Evolutionary conservation across 106 monocot genomes (phyloP).

Genomic region (Acorus calamus): DNA sequence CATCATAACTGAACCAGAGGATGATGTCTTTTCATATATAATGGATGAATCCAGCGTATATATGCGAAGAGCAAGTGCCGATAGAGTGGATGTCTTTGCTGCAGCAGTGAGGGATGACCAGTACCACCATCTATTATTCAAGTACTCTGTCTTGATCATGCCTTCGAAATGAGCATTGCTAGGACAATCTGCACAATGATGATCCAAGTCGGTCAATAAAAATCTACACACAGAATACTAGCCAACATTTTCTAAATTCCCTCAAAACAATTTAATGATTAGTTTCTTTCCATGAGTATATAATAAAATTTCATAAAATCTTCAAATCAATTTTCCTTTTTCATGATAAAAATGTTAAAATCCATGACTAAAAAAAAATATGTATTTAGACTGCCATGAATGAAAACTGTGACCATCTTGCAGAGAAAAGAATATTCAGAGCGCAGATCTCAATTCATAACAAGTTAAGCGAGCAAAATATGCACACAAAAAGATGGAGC

Average conservation of each 20-base stretch:
- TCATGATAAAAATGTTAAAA: no score
- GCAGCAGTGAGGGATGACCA: conserved; percentile 93
- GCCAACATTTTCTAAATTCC: no score
- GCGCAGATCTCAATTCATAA: no score
- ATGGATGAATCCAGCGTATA: conserved; percentile 78
- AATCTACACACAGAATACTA: not conserved
- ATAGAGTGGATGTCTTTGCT: conserved; percentile 50
- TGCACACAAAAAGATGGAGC: not conserved
- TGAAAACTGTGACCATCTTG: no score
- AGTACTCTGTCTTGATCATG: conserved; percentile 76
- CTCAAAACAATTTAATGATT: no score
- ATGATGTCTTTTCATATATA: conserved; percentile 42
- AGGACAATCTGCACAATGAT: conserved; percentile 56
- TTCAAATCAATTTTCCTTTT: no score
- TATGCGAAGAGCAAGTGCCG: conserved; percentile 75
- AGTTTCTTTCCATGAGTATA: no score
- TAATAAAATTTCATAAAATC: no score
- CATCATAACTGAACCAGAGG: conserved; percentile 12
- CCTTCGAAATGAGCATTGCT: conserved; percentile 62
- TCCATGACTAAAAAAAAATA: no score
- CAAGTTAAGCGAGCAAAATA: not conserved
- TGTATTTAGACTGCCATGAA: no score
- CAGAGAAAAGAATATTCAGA: no score
- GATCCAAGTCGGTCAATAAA: not conserved
- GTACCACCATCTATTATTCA: conserved; percentile 80